Evolutionary conservation across 441 rosid species (phyloP).

Genomic region (Codiaeum variegatum): DNA sequence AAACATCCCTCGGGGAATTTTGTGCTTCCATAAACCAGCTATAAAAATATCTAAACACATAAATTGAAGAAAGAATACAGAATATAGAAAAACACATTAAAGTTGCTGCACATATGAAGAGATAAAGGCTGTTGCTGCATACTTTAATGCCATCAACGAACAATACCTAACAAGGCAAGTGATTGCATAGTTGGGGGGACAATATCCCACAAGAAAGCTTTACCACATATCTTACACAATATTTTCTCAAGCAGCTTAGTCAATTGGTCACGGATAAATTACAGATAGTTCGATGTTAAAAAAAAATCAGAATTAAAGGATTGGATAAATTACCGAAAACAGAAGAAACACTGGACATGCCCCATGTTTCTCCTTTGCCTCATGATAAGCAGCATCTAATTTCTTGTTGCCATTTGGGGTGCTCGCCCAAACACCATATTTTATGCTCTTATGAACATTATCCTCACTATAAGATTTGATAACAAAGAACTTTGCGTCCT

Average conservation of each 20-base stretch:
- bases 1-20: not conserved
- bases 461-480: constrained; percentile 93
- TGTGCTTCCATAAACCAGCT: not conserved
- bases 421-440: constrained; percentile 85
- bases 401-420: constrained; percentile 90
- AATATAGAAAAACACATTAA: too few species aligned
- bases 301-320: constrained; percentile 13
- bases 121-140: not conserved
- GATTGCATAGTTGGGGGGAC: not conserved
- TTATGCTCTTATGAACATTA: constrained; percentile 95
- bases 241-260: constrained; percentile 2
- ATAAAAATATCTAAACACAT: not conserved
- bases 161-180: not conserved
- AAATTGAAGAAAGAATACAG: not conserved
- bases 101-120: not conserved
- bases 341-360: constrained; percentile 69
- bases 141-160: not conserved
- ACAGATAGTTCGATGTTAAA: not conserved
- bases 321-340: constrained; percentile 62
- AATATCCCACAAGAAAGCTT: not conserved
- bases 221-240: not conserved
- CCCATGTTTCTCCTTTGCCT: constrained; percentile 55
- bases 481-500: constrained; percentile 68
- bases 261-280: constrained; percentile 3
- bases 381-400: constrained; percentile 59